Conservation (phyloP, 139 green algal species). For the Marvania coccoides region DNA sequence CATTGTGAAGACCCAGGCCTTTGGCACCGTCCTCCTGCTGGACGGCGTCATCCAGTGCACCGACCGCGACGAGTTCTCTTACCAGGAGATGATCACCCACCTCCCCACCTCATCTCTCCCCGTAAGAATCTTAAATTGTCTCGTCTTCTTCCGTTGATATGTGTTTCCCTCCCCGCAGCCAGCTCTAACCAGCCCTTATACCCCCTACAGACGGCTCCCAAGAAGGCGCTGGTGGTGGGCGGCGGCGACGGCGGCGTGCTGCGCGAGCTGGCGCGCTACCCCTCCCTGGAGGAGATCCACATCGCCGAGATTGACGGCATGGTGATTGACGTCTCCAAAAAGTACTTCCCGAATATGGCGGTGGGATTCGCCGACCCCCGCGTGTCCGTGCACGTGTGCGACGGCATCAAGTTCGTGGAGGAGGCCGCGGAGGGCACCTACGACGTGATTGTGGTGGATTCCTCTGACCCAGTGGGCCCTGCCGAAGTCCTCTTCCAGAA, state of each 20-base stretch:
- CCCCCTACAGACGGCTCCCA: conserved; percentile 25
- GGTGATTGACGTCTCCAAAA: conserved; percentile 80
- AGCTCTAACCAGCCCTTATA: too few relatives aligned
- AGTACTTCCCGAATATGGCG: conserved; percentile 84
- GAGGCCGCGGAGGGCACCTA: conserved; percentile 67
- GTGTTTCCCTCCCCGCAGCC: neutral
- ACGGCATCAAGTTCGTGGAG: conserved; percentile 91
- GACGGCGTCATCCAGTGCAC: conserved; percentile 97
- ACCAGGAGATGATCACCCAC: conserved; percentile 98
- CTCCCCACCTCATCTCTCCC: conserved; percentile 81
- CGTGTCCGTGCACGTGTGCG: conserved; percentile 78
- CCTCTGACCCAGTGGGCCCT: conserved; percentile 90
- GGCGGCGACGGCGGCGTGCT: conserved; percentile 96
- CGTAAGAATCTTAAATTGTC: conserved; percentile 21
- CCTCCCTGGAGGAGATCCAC: conserved; percentile 78
- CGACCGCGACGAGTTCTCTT: conserved; percentile 91
- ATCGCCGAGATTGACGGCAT: conserved; percentile 95
- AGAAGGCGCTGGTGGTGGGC: conserved; percentile 88
- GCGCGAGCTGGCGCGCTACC: conserved; percentile 78
- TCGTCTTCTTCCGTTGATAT: neutral
- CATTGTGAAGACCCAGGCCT: conserved; percentile 73
- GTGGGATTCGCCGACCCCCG: conserved; percentile 86
- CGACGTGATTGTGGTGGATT: conserved; percentile 98
- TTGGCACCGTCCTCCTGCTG: conserved; percentile 89
- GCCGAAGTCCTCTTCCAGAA: conserved; percentile 88